Evolutionary conservation across 2,329 filamentous ascomycete species (phyloP), one percentile per base, ranked within the genome.

Genomic region (Bipolaris victoriae): DNA sequence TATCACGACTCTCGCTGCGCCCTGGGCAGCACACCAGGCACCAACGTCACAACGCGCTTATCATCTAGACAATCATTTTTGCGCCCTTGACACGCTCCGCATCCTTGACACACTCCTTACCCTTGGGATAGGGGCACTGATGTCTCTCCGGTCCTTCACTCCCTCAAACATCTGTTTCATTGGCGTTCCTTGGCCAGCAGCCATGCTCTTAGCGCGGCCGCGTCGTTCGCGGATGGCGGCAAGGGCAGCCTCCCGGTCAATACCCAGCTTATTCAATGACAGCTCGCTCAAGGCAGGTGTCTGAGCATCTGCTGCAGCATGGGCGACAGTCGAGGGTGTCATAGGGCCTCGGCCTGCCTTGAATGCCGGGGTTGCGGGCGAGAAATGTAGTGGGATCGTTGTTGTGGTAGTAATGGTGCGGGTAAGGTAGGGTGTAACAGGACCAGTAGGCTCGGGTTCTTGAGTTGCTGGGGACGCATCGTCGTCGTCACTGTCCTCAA

Each of bases 191-290:
- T 85, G 83, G 2, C 85, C 86, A 50, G 86, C 82, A 4, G 87
- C 86, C 55, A 89, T 84, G 72, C 88, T 91, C 64, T 86, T 83
- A 55, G 90, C 89, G 44, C 90, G 81, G 6, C 89, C 89, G 51
- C 90, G 80, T 26, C 90, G 82, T 77, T 91, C 88, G 51, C 87
- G 83, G 64, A 94, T 93, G 72, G 88, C 86, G 53, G 88, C 88
- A 15, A 94, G 82, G 3, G 90, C 90, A 74, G 92, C 83, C 73
- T 92, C 90, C 52, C 90, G 83, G 52, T 82, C 80, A 53, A 83
- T 67, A 15, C 71, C 73, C 10, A 75, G 65, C 45, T 70, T 70
- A 58, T 75, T 77, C 57, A 73, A 47, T 1, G 62, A 65, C 31
- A 75, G 53, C 52, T 75, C 71, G n/a, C 69, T 70, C 7, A 76